phyloP scores from a whole-genome alignment of 345 rosid species.

The Eucalyptus shirleyi region DNA sequence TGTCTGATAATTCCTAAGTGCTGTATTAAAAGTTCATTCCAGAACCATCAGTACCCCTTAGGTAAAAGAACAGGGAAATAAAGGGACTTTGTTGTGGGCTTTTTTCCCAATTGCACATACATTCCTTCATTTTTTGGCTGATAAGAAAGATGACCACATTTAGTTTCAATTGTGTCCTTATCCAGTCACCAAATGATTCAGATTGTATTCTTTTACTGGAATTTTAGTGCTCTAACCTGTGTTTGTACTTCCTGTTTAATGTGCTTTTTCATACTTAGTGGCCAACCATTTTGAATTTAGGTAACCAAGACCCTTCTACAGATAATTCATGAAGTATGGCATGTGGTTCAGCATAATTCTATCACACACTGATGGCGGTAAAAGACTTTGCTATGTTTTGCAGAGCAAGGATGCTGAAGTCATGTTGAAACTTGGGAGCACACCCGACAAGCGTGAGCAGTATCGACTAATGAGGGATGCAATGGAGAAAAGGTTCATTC shows the following conservation, averaged over 20 bases:
- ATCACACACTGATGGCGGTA: not conserved
- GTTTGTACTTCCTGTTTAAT: not conserved
- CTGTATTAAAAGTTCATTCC: not conserved
- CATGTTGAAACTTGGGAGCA: conserved; percentile 94
- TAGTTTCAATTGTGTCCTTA: not conserved
- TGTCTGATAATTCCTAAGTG: not conserved
- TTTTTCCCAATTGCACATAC: not conserved
- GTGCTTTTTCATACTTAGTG: not conserved
- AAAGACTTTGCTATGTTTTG: not conserved
- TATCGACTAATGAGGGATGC: too few relatives aligned
- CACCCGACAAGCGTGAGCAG: conserved; percentile 78
- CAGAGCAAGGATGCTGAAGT: conserved; percentile 75
- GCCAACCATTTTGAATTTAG: not conserved
- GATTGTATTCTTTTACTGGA: not conserved
- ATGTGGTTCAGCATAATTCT: not conserved
- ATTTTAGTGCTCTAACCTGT: not conserved
- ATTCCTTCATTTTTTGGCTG: not conserved
- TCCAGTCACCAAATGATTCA: not conserved
- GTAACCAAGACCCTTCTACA: not conserved
- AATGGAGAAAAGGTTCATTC: too few relatives aligned
- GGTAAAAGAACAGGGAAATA: not conserved
- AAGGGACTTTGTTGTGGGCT: not conserved
- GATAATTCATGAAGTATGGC: not conserved
- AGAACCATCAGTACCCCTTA: not conserved
- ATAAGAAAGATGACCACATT: not conserved